A percentile compares a stretch with the other conserved stretches of the same genome.
These are phyloP conservation scores for Anisogramma anomala DNA, from an alignment of 2,329 filamentous ascomycete genomes.

Conservation along the genomic window DNA sequence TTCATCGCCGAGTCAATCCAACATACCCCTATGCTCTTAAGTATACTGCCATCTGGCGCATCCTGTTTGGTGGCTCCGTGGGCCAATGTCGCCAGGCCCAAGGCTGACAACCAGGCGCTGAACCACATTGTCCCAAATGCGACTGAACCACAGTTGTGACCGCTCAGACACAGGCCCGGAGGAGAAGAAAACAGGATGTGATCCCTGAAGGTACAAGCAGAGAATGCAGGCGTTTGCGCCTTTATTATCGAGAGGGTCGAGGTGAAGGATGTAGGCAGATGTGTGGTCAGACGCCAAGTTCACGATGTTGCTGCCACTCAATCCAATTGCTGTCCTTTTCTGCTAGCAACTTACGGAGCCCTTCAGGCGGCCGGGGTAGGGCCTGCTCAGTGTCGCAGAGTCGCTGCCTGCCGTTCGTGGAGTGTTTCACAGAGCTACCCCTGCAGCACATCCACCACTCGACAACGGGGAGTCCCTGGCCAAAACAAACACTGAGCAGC, in stretches of 20 bases:
- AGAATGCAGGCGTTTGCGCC: conserved; percentile 11
- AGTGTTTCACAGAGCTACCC: conserved; percentile 1
- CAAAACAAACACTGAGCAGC: background rate
- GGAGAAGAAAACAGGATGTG: conserved; percentile 2
- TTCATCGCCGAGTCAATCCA: background rate
- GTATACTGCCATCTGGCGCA: conserved; percentile 27
- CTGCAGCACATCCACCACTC: background rate
- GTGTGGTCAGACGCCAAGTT: conserved; percentile 5
- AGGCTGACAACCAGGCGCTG: conserved; percentile 32
- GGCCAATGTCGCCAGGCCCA: conserved; percentile 38
- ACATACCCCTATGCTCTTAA: conserved; percentile 42
- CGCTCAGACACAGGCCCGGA: background rate
- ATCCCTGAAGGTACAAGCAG: conserved; percentile 5
- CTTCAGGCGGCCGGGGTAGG: conserved; percentile 3
- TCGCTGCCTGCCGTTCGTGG: conserved; percentile 5
- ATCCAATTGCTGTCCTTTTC: conserved; percentile 17
- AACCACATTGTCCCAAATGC: conserved; percentile 32
- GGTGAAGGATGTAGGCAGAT: conserved; percentile 2
- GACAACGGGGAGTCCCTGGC: conserved; percentile 1
- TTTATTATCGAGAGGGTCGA: conserved; percentile 15
- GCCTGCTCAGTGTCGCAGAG: conserved; percentile 2
- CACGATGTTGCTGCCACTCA: conserved; percentile 1
- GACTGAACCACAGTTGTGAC: conserved; percentile 5
- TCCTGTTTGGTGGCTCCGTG: conserved; percentile 38
- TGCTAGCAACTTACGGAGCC: background rate